A percentile compares a stretch with the other conserved stretches of the same genome.
These are phyloP conservation scores for Scenedesmus sp. DNA, from an alignment of 163 green algal species.

Conservation along the genomic window DNA sequence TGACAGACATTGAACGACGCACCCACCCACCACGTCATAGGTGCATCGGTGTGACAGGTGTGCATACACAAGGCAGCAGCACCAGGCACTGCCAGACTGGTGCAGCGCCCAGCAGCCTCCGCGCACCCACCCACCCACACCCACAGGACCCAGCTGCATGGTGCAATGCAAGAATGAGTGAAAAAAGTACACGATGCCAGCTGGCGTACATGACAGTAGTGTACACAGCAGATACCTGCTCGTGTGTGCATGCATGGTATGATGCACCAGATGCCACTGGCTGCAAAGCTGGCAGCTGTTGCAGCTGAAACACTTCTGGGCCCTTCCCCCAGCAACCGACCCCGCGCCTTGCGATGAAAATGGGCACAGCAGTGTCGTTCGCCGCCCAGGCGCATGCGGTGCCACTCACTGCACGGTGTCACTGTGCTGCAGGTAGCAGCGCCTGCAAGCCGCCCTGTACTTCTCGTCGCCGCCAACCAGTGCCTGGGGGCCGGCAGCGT, in stretches of 20 bases:
- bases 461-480: conserved; percentile 92
- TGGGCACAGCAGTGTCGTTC: background rate
- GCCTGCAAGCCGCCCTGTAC: conserved; percentile 89
- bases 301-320: background rate
- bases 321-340: too few species aligned
- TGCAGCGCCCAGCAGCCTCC: background rate
- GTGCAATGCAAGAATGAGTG: background rate
- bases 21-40: too few species aligned
- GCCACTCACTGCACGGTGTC: conserved; percentile 6
- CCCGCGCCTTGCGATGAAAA: background rate
- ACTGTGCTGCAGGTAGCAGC: conserved; percentile 70
- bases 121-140: background rate
- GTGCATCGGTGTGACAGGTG: too few species aligned
- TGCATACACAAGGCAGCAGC: too few species aligned
- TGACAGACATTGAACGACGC: too few species aligned
- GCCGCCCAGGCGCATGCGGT: background rate
- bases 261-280: background rate
- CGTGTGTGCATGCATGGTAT: background rate
- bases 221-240: background rate
- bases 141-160: too few species aligned
- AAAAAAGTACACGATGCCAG: background rate
- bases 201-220: background rate
- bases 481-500: conserved; percentile 70
- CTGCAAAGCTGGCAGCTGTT: background rate
- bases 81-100: too few species aligned